These are phyloP conservation scores for Verticillium nonalfalfae DNA, from an alignment of 2,329 filamentous ascomycete genomes.

Conservation along the genomic window DNA sequence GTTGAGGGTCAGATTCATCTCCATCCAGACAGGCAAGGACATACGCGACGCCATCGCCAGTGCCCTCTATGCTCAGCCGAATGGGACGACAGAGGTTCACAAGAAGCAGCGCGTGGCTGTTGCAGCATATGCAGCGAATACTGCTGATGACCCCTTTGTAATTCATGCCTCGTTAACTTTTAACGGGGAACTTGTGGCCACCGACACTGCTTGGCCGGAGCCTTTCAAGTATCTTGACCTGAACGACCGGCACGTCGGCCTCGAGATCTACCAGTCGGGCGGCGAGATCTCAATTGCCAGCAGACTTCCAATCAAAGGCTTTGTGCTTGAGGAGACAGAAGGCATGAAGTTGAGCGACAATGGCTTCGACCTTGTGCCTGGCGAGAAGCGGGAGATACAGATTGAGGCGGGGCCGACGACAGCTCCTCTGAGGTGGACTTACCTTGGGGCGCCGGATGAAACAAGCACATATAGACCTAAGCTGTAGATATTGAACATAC, in stretches of 20 bases:
- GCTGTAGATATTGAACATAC: neutral
- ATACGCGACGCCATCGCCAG: conserved; percentile 17
- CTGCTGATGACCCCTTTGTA: conserved; percentile 35
- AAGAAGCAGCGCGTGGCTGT: conserved; percentile 19
- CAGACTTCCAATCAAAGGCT: conserved; percentile 8
- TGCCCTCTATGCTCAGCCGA: conserved; percentile 21
- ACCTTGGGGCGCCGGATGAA: conserved; percentile 10
- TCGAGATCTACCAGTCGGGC: conserved; percentile 10
- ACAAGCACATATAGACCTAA: neutral
- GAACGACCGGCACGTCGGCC: conserved; percentile 30
- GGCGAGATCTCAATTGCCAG: conserved; percentile 14
- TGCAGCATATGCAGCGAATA: conserved; percentile 17
- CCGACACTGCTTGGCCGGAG: conserved; percentile 53
- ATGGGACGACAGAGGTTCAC: conserved; percentile 30
- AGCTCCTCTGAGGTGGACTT: conserved; percentile 10
- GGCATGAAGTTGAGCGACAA: conserved; percentile 46
- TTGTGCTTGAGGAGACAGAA: conserved; percentile 44
- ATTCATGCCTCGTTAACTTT: conserved; percentile 36
- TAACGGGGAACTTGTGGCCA: conserved; percentile 31
- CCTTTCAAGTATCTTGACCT: conserved; percentile 55
- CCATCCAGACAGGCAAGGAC: conserved; percentile 30
- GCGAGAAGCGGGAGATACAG: conserved; percentile 20
- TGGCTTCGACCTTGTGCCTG: conserved; percentile 51
- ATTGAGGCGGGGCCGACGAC: conserved; percentile 3
- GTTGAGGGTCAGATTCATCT: conserved; percentile 31